These are phyloP conservation scores for Chlorella sp. DNA, from an alignment of 139 green algal species.

Conservation along the genomic window DNA sequence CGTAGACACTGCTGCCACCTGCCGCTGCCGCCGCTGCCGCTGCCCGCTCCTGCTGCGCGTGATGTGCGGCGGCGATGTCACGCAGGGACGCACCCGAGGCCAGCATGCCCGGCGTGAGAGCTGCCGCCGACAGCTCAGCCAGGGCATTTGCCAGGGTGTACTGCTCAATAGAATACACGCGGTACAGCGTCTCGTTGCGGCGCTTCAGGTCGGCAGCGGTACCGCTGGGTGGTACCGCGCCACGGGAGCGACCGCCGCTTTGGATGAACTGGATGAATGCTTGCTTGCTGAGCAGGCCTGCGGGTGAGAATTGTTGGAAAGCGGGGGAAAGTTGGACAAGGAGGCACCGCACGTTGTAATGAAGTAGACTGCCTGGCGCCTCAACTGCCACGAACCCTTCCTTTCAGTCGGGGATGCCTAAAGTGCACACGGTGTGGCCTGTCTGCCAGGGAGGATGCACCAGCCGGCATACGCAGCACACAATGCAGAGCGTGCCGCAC, in stretches of 20 bases:
- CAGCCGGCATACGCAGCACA: background rate
- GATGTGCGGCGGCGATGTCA: constrained; percentile 26
- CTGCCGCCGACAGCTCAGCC: constrained; percentile 28
- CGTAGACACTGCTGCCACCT: background rate
- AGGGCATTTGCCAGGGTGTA: constrained; percentile 44
- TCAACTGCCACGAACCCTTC: too few relatives aligned
- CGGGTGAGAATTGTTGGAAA: background rate
- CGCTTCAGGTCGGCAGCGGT: background rate
- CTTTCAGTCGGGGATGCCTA: too few relatives aligned
- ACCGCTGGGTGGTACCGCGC: background rate
- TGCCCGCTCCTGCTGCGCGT: background rate
- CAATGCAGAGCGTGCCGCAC: background rate
- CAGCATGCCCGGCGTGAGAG: constrained; percentile 29
- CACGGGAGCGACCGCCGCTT: constrained; percentile 38
- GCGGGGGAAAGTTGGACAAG: too few relatives aligned
- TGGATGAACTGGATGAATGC: constrained; percentile 59
- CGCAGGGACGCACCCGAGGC: constrained; percentile 19
- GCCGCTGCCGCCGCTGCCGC: background rate
- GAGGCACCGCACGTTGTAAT: too few relatives aligned
- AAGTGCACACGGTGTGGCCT: background rate
- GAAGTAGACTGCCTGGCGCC: too few relatives aligned
- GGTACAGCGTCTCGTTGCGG: constrained; percentile 41
- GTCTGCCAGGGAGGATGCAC: background rate
- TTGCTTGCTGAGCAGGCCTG: constrained; percentile 48
- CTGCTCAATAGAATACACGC: constrained; percentile 54